Evolutionary conservation across 2,329 filamentous ascomycete genomes (phyloP), one percentile per base, ranked within the genome.

Genomic region (Fusarium graminum): DNA sequence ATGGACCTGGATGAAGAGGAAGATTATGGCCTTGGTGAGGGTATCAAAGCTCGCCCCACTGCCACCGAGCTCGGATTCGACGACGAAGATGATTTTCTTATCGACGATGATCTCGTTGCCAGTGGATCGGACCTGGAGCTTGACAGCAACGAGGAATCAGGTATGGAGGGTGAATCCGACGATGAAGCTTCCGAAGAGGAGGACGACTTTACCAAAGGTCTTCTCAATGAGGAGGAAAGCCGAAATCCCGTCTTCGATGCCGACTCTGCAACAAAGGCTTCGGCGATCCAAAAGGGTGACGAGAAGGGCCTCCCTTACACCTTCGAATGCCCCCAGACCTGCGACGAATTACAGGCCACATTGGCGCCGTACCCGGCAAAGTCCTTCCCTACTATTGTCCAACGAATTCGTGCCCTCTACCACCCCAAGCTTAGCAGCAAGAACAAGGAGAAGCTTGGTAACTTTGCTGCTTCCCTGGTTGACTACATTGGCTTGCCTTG

Each of bases 1-100:
- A 76, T 78, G 49, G 75, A 74, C 13, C 71, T 76, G 12, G 73
- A 77, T 4, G 74, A 81, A 6, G 82, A 86, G 1, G 85, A 88
- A 30, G 83, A 85, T 55, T 91, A 87, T 74, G 85, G 86, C 4
- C 79, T 90, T 16, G 88, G 88, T 32, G 75, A 78, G 46, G 88
- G 88, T 41, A 86, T 90, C 66, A 86, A 81, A 71, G 79, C 81
- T 52, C 81, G 83, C 25, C 83, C 82, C 30, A 88, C 86, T 9
- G 85, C 84, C 5, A 82, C 85, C 12, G 85, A 90, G 58, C 77
- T 93, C 17, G 92, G 89, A 7, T 90, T 97, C 32, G 93, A 97
- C 67, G 94, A 97, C 70, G 94, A 98, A 75, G 94, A 98, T 71
- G 93, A 97, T 71, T 98, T 98, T 72, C 76, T 94, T 26, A 89